Conservation (phyloP, 257 asterid species). For the Forsythia suspensa region DNA sequence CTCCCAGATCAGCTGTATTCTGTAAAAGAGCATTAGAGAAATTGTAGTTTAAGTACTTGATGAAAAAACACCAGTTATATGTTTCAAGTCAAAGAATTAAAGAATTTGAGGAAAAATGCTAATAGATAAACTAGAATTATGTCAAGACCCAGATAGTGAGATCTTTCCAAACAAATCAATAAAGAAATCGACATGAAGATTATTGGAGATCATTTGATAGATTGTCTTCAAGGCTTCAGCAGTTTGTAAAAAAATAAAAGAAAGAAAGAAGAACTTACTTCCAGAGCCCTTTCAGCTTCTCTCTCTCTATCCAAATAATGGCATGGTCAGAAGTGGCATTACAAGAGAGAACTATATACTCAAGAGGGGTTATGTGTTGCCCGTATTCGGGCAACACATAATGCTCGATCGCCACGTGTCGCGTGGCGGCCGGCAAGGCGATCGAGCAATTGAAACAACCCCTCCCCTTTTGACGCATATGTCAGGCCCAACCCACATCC, state of each 20-base stretch:
- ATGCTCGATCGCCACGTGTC: too few relatives aligned
- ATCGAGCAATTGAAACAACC: too few relatives aligned
- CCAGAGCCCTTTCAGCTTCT: slow-evolving; percentile 72
- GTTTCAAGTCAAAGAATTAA: not conserved
- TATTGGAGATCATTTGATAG: not conserved
- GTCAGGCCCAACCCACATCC: too few relatives aligned
- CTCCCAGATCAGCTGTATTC: slow-evolving; percentile 53
- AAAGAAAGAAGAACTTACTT: slow-evolving; percentile 45
- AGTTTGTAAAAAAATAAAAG: not conserved
- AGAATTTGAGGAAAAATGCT: not conserved
- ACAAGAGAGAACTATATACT: slow-evolving; percentile 87
- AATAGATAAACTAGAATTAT: not conserved
- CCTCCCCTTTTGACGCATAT: too few relatives aligned
- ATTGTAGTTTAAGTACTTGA: not conserved
- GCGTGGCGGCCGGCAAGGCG: too few relatives aligned
- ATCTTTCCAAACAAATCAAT: not conserved
- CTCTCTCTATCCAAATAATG: slow-evolving; percentile 74
- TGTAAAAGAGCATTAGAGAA: not conserved
- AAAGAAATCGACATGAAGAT: too few relatives aligned
- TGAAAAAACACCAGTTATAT: not conserved
- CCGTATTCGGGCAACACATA: too few relatives aligned
- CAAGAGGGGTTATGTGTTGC: too few relatives aligned
- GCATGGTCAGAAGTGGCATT: slow-evolving; percentile 93
- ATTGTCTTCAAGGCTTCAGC: not conserved
- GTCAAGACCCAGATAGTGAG: not conserved